A percentile compares a stretch with the other conserved stretches of the same genome.
Evolutionary conservation across 768 basidiomycete species (phyloP).

Genomic region (Phanerochaete sordida): DNA sequence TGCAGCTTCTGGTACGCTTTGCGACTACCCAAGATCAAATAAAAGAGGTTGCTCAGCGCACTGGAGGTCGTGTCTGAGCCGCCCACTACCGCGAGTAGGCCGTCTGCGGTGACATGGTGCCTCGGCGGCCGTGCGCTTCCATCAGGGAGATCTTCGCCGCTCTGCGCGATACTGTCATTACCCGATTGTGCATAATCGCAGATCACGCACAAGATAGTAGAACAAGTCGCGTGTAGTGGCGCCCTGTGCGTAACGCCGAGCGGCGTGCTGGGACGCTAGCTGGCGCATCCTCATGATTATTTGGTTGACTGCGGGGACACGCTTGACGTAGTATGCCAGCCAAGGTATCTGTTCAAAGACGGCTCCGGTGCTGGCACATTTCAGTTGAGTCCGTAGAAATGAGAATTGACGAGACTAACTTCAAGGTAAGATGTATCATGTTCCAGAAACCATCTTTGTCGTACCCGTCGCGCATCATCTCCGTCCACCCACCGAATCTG

Average conservation of each 20-base stretch:
- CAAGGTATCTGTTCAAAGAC: slow-evolving; percentile 7
- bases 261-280: not conserved
- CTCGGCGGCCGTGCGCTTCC: slow-evolving; percentile 29
- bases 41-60: slow-evolving; percentile 34
- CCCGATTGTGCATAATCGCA: too few relatives aligned
- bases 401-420: not conserved
- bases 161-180: slow-evolving; percentile 21
- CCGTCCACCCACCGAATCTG: slow-evolving; percentile 27
- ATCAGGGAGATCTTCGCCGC: slow-evolving; percentile 38
- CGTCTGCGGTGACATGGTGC: slow-evolving; percentile 36
- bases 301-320: not conserved
- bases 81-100: slow-evolving; percentile 38
- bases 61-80: slow-evolving; percentile 45
- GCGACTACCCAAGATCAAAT: slow-evolving; percentile 31
- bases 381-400: not conserved
- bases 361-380: not conserved
- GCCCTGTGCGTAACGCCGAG: slow-evolving; percentile 21
- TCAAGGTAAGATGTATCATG: not conserved
- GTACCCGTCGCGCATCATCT: slow-evolving; percentile 18
- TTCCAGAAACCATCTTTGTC: slow-evolving; percentile 9
- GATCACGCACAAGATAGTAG: slow-evolving; percentile 35
- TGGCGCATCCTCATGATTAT: not conserved
- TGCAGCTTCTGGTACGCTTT: slow-evolving; percentile 32
- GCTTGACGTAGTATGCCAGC: not conserved
- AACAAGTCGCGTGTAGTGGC: slow-evolving; percentile 39